Evolutionary conservation across 345 rosid genomes (phyloP).

Genomic region (Euphorbia peplus): DNA sequence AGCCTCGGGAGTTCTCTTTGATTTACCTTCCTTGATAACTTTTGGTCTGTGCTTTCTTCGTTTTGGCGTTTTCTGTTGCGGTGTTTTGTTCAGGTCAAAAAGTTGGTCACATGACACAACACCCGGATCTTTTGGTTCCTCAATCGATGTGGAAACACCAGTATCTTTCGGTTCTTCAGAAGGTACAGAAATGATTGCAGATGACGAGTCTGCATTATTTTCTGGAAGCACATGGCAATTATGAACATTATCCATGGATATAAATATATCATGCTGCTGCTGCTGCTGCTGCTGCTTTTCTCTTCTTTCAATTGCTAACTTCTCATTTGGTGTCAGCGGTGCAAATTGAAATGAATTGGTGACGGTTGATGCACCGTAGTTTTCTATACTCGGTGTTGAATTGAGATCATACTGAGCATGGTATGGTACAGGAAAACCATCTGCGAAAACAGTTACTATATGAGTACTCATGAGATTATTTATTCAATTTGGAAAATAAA

Average conservation of each 20-base stretch:
- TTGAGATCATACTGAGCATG: slow-evolving; percentile 41
- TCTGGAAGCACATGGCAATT: slow-evolving; percentile 31
- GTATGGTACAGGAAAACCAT: slow-evolving; percentile 40
- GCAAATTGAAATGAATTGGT: slow-evolving; percentile 32
- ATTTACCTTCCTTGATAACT: slow-evolving; percentile 61
- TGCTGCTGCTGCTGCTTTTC: slow-evolving; percentile 27
- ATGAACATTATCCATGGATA: slow-evolving; percentile 24
- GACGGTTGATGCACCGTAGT: slow-evolving; percentile 25
- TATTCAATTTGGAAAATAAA: background rate
- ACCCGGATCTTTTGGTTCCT: slow-evolving; percentile 32
- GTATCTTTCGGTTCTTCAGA: slow-evolving; percentile 35
- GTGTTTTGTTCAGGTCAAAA: slow-evolving; percentile 73
- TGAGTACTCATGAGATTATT: background rate
- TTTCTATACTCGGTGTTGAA: slow-evolving; percentile 47
- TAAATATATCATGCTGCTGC: slow-evolving; percentile 22
- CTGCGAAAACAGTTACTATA: slow-evolving; percentile 35
- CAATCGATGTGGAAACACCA: slow-evolving; percentile 28
- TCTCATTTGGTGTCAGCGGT: slow-evolving; percentile 29
- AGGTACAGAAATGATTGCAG: slow-evolving; percentile 33
- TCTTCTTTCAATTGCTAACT: slow-evolving; percentile 30
- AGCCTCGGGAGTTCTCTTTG: slow-evolving; percentile 43
- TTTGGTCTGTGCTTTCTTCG: slow-evolving; percentile 83
- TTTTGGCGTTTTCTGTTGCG: slow-evolving; percentile 58
- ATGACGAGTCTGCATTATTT: slow-evolving; percentile 41
- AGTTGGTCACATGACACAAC: slow-evolving; percentile 26